Percentiles rank a stretch among this genome's conserved stretches.
Conservation (phyloP, 306 rosid species). For the Urtica urens region DNA sequence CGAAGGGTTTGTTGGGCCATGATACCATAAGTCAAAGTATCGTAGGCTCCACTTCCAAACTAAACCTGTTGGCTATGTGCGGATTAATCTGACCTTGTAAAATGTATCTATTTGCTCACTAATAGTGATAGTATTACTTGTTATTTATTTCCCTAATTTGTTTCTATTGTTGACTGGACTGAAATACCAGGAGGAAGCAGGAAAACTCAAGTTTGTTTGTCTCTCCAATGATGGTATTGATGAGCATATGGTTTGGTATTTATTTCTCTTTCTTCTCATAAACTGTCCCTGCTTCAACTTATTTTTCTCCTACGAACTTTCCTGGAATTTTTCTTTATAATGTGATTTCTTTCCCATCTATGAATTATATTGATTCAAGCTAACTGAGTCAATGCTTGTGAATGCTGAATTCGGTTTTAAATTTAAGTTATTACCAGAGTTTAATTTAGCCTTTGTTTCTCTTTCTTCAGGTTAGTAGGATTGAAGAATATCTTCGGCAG, state of each 20-base stretch:
- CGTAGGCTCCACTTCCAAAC: too few relatives aligned
- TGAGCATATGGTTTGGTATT: constrained; percentile 91
- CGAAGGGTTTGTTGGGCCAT: too few relatives aligned
- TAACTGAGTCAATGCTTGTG: background rate
- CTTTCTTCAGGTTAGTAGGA: constrained; percentile 69
- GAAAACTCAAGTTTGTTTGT: constrained; percentile 73
- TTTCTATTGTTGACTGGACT: too few relatives aligned
- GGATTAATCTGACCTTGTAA: too few relatives aligned
- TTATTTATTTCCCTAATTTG: too few relatives aligned
- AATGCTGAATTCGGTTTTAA: background rate
- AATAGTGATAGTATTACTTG: too few relatives aligned
- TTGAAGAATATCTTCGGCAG: constrained; percentile 92
- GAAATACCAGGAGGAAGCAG: constrained; percentile 99
- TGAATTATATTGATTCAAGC: background rate
- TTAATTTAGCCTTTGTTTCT: constrained; percentile 16
- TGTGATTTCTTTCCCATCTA: background rate
- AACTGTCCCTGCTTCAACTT: background rate
- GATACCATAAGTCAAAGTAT: too few relatives aligned
- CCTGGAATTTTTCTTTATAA: background rate
- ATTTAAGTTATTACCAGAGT: constrained; percentile 1
- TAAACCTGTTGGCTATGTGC: too few relatives aligned
- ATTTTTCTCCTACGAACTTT: too few relatives aligned
- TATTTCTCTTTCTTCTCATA: constrained; percentile 14
- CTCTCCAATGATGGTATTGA: constrained; percentile 70
- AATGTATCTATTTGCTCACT: too few relatives aligned